Evolutionary conservation across 306 rosid genomes (phyloP), one percentile per base, ranked within the genome.

Genomic region (Ochetophila trinervis): DNA sequence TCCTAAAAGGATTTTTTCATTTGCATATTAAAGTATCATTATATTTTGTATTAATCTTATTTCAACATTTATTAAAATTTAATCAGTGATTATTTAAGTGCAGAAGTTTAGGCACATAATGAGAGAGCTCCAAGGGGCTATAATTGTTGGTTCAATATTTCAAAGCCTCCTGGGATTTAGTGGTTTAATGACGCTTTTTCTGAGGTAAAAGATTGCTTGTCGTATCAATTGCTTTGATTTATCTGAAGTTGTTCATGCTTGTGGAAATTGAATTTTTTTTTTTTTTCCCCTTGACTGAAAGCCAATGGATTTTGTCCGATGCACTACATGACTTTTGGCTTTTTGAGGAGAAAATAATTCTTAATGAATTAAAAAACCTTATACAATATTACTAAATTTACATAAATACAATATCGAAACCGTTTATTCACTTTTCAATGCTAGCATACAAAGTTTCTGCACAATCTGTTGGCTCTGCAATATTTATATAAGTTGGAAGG

Each of bases 51-150:
- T 70, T 21, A 51, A 52, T 34, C 58, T 35, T 68, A 49, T 61
- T 68, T 57, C 44, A 37, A 18, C 61, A 24, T 37, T 35, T 53
- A 49, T 69, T 72, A 48, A 63, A 27, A 70, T 50, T 36, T 63
- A 44, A 79, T 24, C 22, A 54, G 19, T 61, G 74, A 35, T 73
- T 53, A 16, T 65, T 53, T 37, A 61, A 62, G 62, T 78, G 80
- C 90, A 93, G 98, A 93, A 89, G 80, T 93, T 93, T 80, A 81
- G 89, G 76, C 91, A 84, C 74, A 93, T 93, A 82, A 93, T 93
- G 98, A 87, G 88, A 73, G 98, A 93, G 82, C 87, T 93, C 48
- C 98, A 93, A 80, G 98, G 98, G 76, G 98, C 95, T 69, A 80
- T 93, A 79, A 87, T 93, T 67, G 75, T 93, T 70, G 88, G 97